Base-by-base conservation (phyloP, 495 filamentous ascomycete species). In the Diplogelasinospora grovesii region DNA sequence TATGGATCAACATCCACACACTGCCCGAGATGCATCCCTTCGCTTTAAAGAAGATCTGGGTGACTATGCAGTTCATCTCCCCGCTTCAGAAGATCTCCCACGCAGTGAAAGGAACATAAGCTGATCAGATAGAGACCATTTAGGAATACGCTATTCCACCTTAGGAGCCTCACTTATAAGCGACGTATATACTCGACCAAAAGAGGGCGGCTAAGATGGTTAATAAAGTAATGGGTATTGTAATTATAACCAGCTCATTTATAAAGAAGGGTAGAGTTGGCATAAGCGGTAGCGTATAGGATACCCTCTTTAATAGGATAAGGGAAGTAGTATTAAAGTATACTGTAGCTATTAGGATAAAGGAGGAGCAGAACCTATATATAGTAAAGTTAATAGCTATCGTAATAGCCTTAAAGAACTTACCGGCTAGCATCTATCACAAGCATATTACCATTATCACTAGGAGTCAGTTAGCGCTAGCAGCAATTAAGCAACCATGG, bases 381-480 rank as follows among this genome's bases (percentile, higher is more conserved):
- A 46, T 14, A 19, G 36, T 18, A 46, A 29, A 46, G 30, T 14
- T 46, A 29, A 29, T 22, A 34, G 27, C 43, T 6, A 46, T 46
- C 2, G 43, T 24, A 40, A 39, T 19, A 15, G 36, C 24, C n/a
- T 11, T 26, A 11, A 6, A 26, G 24, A 26, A 26, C 24, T 6
- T 26, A 11, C 11, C 24, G 11, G 7, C 6, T 6, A 26, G 7
- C 24, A 11, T 26, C 24, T 26, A 11, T 24, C 14, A 45, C n/a
- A 33, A 35, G 15, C n/a, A 39, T 20, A 35, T 46, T 23, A 46
- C 43, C 11, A 35, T 46, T 11, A 8, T 39, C 13, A 28, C 35
- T 13, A 46, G 36, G 36, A 46, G 35, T 23, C 43, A 27, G n/a
- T 46, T 18, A 22, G 43, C 43, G 36, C 43, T 46, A 16, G 36